A percentile compares a stretch with the other conserved stretches of the same genome.
Evolutionary conservation across 129 eudicot species (phyloP).

Genomic region (carrot (Daucus carota)): DNA sequence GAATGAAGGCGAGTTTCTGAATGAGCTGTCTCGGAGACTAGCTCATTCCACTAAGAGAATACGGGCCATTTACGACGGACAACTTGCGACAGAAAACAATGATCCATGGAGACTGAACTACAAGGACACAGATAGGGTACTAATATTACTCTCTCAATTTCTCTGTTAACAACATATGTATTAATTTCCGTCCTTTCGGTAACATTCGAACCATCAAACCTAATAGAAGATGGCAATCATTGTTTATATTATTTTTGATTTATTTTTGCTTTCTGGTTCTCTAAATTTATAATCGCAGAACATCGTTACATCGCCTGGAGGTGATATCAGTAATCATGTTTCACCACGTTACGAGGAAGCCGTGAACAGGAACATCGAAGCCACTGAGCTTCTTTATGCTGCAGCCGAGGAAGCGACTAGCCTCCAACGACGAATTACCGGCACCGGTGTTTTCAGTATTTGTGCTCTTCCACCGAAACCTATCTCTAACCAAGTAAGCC

Average conservation of each 20-base stretch:
- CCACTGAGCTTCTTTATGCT: slow-evolving; percentile 48
- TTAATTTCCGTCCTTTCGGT: too few species aligned
- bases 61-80: background rate
- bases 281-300: too few species aligned
- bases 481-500: slow-evolving; percentile 34
- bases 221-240: too few species aligned
- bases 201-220: too few species aligned
- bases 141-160: background rate
- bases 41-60: background rate
- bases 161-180: too few species aligned
- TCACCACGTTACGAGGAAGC: slow-evolving; percentile 31
- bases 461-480: background rate
- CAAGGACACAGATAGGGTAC: background rate
- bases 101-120: background rate
- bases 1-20: slow-evolving; percentile 45
- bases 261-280: too few species aligned
- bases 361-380: slow-evolving; percentile 24
- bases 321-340: too few species aligned
- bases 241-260: too few species aligned
- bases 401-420: slow-evolving; percentile 75
- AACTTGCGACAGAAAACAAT: background rate
- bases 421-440: slow-evolving; percentile 49
- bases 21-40: slow-evolving; percentile 8
- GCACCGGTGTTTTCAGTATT: slow-evolving; percentile 11
- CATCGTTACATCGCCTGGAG: slow-evolving; percentile 64